phyloP scores from a whole-genome alignment of 177 flowering plant species.

The Vitis hybrid region DNA sequence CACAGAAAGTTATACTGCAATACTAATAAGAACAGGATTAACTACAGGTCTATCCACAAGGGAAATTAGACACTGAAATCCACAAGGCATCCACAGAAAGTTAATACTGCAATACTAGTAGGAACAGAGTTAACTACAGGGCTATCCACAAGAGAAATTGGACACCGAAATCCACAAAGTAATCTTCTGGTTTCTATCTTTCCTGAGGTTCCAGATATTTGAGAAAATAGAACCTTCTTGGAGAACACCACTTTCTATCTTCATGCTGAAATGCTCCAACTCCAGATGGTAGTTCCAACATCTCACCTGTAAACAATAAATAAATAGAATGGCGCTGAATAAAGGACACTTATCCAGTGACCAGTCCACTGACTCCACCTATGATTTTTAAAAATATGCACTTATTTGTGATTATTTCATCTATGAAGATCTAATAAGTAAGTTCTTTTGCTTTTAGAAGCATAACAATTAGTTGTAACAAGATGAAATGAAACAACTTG shows the following conservation, averaged over 20 bases:
- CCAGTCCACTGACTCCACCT: background rate
- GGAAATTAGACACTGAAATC: too few relatives aligned
- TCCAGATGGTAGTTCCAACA: background rate
- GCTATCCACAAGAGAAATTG: background rate
- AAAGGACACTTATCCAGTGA: background rate
- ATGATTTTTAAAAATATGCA: background rate
- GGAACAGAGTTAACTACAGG: background rate
- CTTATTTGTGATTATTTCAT: background rate
- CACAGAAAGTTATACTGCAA: too few relatives aligned
- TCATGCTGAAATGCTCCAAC: background rate
- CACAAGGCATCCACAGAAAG: too few relatives aligned
- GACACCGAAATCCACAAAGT: background rate
- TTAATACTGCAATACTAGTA: background rate
- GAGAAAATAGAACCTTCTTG: background rate
- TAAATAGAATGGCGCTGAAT: background rate
- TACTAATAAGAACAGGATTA: too few relatives aligned
- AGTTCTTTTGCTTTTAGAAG: background rate
- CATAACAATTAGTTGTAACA: too few relatives aligned
- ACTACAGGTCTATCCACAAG: too few relatives aligned
- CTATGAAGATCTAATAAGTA: too few relatives aligned
- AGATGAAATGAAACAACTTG: too few relatives aligned
- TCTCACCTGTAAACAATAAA: background rate
- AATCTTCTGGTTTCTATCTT: background rate
- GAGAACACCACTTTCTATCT: background rate
- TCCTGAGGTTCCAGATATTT: background rate